Evolutionary conservation across 2,329 filamentous ascomycete genomes (phyloP).

Genomic region (Pseudogymnoascus sp.): DNA sequence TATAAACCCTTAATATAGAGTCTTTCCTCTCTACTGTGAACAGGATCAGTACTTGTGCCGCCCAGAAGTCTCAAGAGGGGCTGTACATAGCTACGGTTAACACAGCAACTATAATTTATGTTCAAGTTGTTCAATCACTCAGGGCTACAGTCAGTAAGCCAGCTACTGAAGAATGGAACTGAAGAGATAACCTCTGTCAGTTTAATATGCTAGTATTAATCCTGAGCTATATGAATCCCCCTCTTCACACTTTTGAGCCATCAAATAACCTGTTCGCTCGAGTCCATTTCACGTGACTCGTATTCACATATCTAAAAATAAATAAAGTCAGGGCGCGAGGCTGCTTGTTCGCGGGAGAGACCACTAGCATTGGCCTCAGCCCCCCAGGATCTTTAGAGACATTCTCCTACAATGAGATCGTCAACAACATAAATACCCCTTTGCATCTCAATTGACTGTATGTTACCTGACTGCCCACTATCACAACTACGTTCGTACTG

Average conservation of each 20-base stretch:
- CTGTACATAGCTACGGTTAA: too few species aligned
- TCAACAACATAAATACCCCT: conserved; percentile 5
- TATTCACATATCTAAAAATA: conserved; percentile 6
- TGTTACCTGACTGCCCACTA: neutral
- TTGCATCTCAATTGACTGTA: neutral
- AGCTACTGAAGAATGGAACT: too few species aligned
- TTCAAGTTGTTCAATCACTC: too few species aligned
- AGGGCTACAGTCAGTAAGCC: too few species aligned
- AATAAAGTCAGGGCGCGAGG: conserved; percentile 1
- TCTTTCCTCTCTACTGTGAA: neutral
- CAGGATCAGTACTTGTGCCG: too few species aligned
- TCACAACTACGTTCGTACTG: neutral
- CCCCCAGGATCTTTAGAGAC: neutral
- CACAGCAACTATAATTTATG: too few species aligned
- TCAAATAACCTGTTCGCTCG: neutral
- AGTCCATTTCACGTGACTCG: neutral
- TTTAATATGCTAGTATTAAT: too few species aligned
- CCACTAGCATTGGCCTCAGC: conserved; percentile 7
- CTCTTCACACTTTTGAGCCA: too few species aligned
- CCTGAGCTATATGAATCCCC: too few species aligned
- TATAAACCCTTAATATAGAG: neutral
- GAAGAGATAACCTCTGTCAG: too few species aligned
- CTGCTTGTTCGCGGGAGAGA: conserved; percentile 5
- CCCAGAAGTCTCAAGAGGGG: too few species aligned
- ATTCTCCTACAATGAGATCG: neutral